Percentiles rank a stretch among this genome's conserved stretches.
phyloP scores from a whole-genome alignment of 495 filamentous ascomycete genomes.

The Letharia columbiana region DNA sequence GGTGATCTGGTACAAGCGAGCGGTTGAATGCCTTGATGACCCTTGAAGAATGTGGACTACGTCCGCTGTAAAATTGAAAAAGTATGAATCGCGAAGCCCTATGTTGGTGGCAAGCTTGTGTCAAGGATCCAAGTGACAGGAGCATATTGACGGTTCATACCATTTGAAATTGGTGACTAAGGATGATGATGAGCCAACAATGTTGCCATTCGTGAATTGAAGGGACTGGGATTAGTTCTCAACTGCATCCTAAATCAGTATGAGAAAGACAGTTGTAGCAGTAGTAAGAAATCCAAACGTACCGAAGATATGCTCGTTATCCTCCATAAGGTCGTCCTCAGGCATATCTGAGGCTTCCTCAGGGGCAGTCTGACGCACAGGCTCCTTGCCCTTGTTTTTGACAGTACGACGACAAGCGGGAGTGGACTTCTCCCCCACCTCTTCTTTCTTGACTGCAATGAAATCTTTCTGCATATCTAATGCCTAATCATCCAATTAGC shows the following conservation, averaged over 20 bases:
- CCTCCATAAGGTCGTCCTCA: neutral
- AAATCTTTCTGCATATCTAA: neutral
- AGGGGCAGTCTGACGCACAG: neutral
- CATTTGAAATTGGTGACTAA: neutral
- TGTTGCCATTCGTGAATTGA: neutral
- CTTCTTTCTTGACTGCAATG: neutral
- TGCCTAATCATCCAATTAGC: neutral
- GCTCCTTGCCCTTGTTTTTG: neutral
- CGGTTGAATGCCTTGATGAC: neutral
- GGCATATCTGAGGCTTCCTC: neutral
- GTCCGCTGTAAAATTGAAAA: neutral
- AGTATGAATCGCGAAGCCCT: neutral
- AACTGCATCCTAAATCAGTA: conserved; percentile 4
- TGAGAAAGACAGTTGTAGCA: neutral
- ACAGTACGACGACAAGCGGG: neutral
- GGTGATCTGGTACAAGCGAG: neutral
- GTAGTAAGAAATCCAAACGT: neutral
- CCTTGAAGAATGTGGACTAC: neutral
- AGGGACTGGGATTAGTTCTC: neutral
- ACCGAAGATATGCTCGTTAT: neutral
- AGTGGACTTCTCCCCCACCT: neutral
- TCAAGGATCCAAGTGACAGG: neutral
- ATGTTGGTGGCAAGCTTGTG: neutral
- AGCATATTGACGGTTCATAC: neutral
- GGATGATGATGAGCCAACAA: neutral